Percentiles rank a stretch among this genome's conserved stretches.
Conservation (phyloP, 257 asterid species). For the Nicotiana tomentosiformis region DNA sequence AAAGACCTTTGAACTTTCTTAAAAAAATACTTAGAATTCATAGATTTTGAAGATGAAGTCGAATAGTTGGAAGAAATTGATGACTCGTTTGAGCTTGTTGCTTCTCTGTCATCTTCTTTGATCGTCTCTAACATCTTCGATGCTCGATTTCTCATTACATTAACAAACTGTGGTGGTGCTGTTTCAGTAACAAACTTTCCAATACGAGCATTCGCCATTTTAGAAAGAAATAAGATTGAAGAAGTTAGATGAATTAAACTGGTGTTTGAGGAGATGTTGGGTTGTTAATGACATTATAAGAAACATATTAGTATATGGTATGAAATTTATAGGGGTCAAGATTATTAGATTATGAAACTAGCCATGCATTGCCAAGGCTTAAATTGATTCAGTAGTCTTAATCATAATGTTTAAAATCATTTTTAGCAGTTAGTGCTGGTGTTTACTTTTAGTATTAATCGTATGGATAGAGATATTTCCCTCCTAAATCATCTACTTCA, state of each 20-base stretch:
- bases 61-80: background rate
- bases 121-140: constrained; percentile 63
- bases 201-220: constrained; percentile 50
- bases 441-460: constrained; percentile 30
- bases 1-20: constrained; percentile 20
- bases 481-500: background rate
- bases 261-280: background rate
- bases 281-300: background rate
- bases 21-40: constrained; percentile 10
- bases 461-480: background rate
- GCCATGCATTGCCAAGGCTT: background rate
- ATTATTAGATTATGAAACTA: constrained; percentile 5
- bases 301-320: background rate
- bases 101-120: constrained; percentile 60
- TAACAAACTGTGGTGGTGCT: constrained; percentile 57
- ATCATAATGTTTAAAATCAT: constrained; percentile 9
- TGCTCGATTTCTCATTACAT: constrained; percentile 41
- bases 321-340: constrained; percentile 15
- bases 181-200: constrained; percentile 47
- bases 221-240: background rate
- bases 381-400: constrained; percentile 15
- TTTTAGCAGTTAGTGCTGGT: constrained; percentile 42
- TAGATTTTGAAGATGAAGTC: background rate
- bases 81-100: background rate
- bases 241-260: background rate